Evolutionary conservation across 1,139 yeast species (phyloP).

Genomic region (Kodamaea ohmeri): DNA sequence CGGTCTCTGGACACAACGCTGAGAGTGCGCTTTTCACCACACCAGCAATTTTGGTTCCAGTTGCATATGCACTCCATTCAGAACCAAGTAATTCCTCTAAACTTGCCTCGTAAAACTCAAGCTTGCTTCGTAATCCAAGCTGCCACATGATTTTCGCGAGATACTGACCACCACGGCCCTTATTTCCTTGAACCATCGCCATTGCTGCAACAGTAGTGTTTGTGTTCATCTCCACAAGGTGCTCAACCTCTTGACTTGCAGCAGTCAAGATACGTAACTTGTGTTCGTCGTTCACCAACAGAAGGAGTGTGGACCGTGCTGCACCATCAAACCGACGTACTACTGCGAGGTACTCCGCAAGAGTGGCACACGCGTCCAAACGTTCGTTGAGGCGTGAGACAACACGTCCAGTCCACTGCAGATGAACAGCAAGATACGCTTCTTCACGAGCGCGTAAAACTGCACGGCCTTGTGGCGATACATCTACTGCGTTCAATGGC

Average conservation of each 20-base stretch:
- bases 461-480: slow-evolving; percentile 33
- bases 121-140: slow-evolving; percentile 21
- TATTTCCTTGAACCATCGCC: neutral
- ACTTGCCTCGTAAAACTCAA: slow-evolving; percentile 21
- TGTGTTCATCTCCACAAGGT: slow-evolving; percentile 12
- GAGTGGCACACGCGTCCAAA: slow-evolving; percentile 27
- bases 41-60: slow-evolving; percentile 60
- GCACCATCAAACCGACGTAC: slow-evolving; percentile 25
- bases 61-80: slow-evolving; percentile 73
- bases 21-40: slow-evolving; percentile 47
- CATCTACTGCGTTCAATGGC: slow-evolving; percentile 32
- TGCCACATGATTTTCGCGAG: slow-evolving; percentile 21
- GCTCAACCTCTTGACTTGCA: slow-evolving; percentile 31
- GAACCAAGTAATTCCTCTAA: slow-evolving; percentile 50
- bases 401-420: slow-evolving; percentile 23
- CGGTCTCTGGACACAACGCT: slow-evolving; percentile 42
- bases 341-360: slow-evolving; percentile 32
- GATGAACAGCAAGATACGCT: slow-evolving; percentile 24
- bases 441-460: slow-evolving; percentile 34
- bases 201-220: neutral
- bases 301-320: slow-evolving; percentile 18
- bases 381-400: slow-evolving; percentile 24
- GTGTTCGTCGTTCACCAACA: slow-evolving; percentile 35
- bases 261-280: slow-evolving; percentile 32
- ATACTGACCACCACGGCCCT: neutral